phyloP scores from a whole-genome alignment of 495 filamentous ascomycete species.

The Oleoguttula mirabilis region DNA sequence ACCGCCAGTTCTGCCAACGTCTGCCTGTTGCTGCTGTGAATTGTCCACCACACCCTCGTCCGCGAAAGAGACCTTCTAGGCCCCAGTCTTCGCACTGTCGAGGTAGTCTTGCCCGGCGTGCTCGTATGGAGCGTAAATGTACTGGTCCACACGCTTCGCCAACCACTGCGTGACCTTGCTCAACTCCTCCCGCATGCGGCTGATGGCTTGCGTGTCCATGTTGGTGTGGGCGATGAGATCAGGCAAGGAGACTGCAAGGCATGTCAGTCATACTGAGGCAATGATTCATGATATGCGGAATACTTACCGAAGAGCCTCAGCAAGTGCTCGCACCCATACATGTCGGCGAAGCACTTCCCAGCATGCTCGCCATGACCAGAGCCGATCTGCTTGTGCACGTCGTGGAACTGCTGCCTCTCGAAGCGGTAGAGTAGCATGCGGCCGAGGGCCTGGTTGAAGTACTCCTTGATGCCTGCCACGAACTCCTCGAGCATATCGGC shows the following conservation, averaged over 20 bases:
- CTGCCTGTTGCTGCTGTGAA: too few species aligned
- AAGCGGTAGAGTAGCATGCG: slow-evolving; percentile 84
- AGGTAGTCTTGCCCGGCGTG: slow-evolving; percentile 48
- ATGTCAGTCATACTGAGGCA: slow-evolving; percentile 9
- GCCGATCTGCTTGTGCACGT: slow-evolving; percentile 53
- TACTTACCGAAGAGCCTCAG: slow-evolving; percentile 68
- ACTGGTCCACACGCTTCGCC: slow-evolving; percentile 51
- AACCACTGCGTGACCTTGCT: slow-evolving; percentile 71
- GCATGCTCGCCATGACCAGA: slow-evolving; percentile 43
- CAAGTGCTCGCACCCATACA: slow-evolving; percentile 91
- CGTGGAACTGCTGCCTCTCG: slow-evolving; percentile 72
- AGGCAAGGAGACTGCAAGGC: slow-evolving; percentile 61
- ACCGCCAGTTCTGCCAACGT: too few species aligned
- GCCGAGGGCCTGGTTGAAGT: slow-evolving; percentile 79
- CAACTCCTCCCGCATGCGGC: slow-evolving; percentile 76
- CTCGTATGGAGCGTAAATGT: slow-evolving; percentile 71
- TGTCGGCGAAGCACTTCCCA: slow-evolving; percentile 55
- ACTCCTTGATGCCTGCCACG: slow-evolving; percentile 68
- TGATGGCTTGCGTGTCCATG: slow-evolving; percentile 85
- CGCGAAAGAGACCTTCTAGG: neutral
- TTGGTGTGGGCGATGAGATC: slow-evolving; percentile 94
- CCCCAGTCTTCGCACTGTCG: slow-evolving; percentile 26
- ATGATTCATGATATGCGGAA: too few species aligned
- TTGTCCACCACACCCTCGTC: too few species aligned
- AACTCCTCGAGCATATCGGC: slow-evolving; percentile 81